phyloP scores from a whole-genome alignment of 495 filamentous ascomycete genomes.

The Clohesyomyces aquaticus region DNA sequence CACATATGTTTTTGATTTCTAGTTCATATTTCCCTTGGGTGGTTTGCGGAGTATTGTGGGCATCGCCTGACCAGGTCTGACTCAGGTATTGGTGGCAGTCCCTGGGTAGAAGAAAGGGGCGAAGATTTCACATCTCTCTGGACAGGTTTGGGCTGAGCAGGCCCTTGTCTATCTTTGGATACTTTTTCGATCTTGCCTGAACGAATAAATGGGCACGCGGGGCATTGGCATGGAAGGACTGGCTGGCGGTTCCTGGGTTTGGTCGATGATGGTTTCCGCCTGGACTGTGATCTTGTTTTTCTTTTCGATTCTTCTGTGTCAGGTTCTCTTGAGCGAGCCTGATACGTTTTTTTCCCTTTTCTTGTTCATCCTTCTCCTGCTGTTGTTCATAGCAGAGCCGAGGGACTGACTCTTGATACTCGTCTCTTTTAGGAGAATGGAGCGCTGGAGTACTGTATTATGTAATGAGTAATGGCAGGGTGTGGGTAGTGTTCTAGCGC shows the following conservation, averaged over 20 bases:
- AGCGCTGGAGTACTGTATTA: slow-evolving; percentile 27
- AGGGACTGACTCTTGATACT: slow-evolving; percentile 11
- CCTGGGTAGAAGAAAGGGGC: not conserved
- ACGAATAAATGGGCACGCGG: slow-evolving; percentile 23
- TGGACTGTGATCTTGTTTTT: no score
- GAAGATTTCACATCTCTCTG: slow-evolving; percentile 11
- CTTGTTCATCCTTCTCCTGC: slow-evolving; percentile 1
- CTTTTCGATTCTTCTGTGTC: no score
- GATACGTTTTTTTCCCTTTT: no score
- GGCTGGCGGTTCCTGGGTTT: no score
- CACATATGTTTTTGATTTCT: slow-evolving; percentile 19
- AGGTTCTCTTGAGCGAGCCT: not conserved
- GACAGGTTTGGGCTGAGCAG: slow-evolving; percentile 8
- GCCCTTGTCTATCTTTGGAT: slow-evolving; percentile 21
- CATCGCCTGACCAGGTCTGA: slow-evolving; percentile 17
- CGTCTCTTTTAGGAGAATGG: not conserved
- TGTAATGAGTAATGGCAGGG: slow-evolving; percentile 38
- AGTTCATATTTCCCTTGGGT: slow-evolving; percentile 34
- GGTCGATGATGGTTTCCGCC: not conserved
- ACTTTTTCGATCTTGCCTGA: not conserved
- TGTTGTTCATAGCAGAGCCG: slow-evolving; percentile 2
- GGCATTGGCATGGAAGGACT: no score
- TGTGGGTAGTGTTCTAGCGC: slow-evolving; percentile 6
- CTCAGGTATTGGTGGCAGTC: slow-evolving; percentile 23
- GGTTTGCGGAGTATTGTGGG: slow-evolving; percentile 21